Conservation (phyloP, 805 yeast species). For the Candida sphagnicola region DNA sequence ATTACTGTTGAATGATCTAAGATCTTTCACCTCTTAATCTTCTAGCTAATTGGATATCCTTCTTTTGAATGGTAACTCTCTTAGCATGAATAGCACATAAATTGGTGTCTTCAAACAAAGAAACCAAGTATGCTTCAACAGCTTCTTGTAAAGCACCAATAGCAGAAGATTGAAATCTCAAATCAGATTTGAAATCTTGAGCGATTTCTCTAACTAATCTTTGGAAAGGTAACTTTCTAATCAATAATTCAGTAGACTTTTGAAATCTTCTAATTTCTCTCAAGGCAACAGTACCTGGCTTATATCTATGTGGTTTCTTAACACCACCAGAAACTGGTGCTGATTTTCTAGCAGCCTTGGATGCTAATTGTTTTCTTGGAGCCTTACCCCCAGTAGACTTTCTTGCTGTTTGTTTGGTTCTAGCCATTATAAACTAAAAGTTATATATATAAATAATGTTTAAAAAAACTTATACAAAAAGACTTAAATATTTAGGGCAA, state of each 20-base stretch:
- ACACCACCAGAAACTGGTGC: conserved; percentile 93
- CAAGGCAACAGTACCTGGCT: conserved; percentile 96
- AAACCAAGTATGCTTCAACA: conserved; percentile 95
- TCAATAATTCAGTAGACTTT: conserved; percentile 89
- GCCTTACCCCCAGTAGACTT: conserved; percentile 95
- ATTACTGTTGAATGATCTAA: no score
- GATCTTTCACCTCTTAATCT: conserved; percentile 97
- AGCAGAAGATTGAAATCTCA: conserved; percentile 97
- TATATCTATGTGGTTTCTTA: conserved; percentile 92
- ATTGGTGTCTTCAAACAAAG: conserved; percentile 95
- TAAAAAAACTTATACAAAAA: background rate
- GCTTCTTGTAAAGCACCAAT: conserved; percentile 98
- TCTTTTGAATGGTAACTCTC: conserved; percentile 98
- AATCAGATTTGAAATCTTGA: conserved; percentile 87
- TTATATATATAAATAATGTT: conserved; percentile 3
- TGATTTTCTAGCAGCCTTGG: conserved; percentile 90
- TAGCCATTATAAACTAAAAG: conserved; percentile 58
- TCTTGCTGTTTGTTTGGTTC: conserved; percentile 94
- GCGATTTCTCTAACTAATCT: conserved; percentile 95
- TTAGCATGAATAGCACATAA: conserved; percentile 98
- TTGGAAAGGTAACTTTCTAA: conserved; percentile 96
- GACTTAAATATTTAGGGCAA: background rate
- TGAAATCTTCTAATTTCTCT: conserved; percentile 98
- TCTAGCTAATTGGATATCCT: conserved; percentile 96
- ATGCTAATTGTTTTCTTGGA: conserved; percentile 90